These are phyloP conservation scores for Carnegiea gigantea DNA, from an alignment of 179 eudicot species.

Conservation along the genomic window DNA sequence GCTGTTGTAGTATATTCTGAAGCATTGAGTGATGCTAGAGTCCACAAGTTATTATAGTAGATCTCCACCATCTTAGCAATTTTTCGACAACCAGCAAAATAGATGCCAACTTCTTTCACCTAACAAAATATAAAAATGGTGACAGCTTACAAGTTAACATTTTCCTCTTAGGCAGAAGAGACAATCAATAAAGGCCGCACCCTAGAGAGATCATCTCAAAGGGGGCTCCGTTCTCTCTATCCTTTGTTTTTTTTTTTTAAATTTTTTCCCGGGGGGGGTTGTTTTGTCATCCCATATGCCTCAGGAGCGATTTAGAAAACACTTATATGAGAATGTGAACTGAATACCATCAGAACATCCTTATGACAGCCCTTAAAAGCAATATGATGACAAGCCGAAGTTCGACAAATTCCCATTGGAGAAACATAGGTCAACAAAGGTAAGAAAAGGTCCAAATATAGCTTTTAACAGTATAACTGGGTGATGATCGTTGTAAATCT, in stretches of 20 bases:
- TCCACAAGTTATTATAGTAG: constrained; percentile 82
- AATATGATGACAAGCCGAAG: neutral
- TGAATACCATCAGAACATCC: neutral
- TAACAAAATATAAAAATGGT: constrained; percentile 21
- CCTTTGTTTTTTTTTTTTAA: too few species aligned
- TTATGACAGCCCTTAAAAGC: neutral
- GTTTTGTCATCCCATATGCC: neutral
- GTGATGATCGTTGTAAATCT: too few species aligned
- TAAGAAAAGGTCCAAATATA: neutral
- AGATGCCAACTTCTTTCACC: constrained; percentile 91
- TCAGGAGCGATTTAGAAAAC: neutral
- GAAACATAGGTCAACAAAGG: neutral
- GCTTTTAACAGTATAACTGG: too few species aligned
- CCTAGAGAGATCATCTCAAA: too few species aligned
- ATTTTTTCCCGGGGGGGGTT: too few species aligned
- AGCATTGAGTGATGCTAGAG: constrained; percentile 60
- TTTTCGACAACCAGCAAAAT: constrained; percentile 61
- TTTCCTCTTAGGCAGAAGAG: neutral
- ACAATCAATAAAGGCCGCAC: too few species aligned
- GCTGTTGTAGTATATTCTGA: constrained; percentile 54
- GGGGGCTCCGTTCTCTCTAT: neutral
- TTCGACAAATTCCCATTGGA: neutral
- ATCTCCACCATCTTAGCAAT: constrained; percentile 56
- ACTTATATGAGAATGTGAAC: neutral
- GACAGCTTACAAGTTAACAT: neutral